Evolutionary conservation across 805 yeast genomes (phyloP).

Genomic region (Sungouiozyma ichnusensis): DNA sequence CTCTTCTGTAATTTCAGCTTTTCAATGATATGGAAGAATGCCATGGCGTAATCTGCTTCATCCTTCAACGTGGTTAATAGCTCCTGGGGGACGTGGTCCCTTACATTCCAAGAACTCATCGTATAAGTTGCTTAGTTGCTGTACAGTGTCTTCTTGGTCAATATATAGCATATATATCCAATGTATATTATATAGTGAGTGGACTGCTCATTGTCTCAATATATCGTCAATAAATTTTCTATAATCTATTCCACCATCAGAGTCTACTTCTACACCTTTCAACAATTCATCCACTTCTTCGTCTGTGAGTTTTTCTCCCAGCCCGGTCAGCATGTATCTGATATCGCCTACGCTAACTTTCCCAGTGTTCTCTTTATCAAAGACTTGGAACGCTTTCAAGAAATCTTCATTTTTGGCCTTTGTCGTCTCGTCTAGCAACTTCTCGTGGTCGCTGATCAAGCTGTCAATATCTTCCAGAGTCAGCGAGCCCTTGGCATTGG

Average conservation of each 20-base stretch:
- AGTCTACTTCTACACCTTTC: conserved; percentile 88
- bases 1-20: conserved; percentile 68
- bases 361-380: conserved; percentile 92
- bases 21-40: conserved; percentile 57
- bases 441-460: conserved; percentile 18
- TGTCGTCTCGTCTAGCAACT: conserved; percentile 23
- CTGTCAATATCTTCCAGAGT: conserved; percentile 23
- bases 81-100: conserved; percentile 33
- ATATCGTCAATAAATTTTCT: conserved; percentile 90
- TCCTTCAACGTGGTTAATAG: conserved; percentile 20
- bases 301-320: conserved; percentile 88
- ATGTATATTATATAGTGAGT: not conserved
- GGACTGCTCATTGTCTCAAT: conserved; percentile 61
- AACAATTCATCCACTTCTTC: conserved; percentile 90
- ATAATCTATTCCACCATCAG: conserved; percentile 92
- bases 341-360: conserved; percentile 95
- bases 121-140: not conserved
- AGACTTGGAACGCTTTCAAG: conserved; percentile 92
- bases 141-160: too few species aligned
- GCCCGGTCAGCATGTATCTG: conserved; percentile 85
- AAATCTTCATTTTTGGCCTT: conserved; percentile 48
- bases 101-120: conserved; percentile 34
- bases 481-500: conserved; percentile 4
- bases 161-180: too few species aligned
- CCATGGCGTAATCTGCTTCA: conserved; percentile 28